Evolutionary conservation across 371 early-diverging fungal genomes (phyloP).

Genomic region (Mortierella polycephala): DNA sequence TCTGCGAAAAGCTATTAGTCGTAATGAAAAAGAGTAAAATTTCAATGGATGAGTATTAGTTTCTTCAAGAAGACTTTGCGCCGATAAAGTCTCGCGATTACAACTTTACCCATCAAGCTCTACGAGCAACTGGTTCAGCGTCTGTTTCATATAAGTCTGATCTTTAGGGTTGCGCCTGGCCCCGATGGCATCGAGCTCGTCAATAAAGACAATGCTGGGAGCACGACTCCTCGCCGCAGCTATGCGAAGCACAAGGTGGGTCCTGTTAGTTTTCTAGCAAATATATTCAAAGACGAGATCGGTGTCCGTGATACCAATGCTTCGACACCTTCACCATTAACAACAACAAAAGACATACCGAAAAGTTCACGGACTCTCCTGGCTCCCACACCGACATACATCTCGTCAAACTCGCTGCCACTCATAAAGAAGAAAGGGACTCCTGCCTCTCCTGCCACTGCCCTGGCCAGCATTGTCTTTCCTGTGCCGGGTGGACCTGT

Average conservation of each 20-base stretch:
- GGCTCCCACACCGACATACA: constrained; percentile 99
- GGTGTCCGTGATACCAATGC: too few species aligned
- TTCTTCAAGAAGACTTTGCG: too few species aligned
- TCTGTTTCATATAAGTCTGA: constrained; percentile 94
- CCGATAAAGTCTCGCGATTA: too few species aligned
- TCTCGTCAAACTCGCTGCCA: constrained; percentile 97
- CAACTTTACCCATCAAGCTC: constrained; percentile 89
- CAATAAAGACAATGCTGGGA: constrained; percentile 99
- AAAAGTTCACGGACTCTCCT: constrained; percentile 83
- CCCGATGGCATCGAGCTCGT: constrained; percentile 99
- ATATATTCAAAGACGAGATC: neutral
- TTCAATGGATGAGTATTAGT: neutral
- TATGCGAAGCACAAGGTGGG: constrained; percentile 31
- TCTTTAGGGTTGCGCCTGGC: constrained; percentile 95
- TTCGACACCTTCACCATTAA: too few species aligned
- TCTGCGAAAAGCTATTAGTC: constrained; percentile 76
- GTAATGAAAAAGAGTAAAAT: neutral
- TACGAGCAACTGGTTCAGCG: constrained; percentile 95
- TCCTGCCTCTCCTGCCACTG: constrained; percentile 93
- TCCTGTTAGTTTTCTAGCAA: neutral
- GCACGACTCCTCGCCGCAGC: constrained; percentile 94
- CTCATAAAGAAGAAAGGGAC: constrained; percentile 98
- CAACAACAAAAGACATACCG: constrained; percentile 53
- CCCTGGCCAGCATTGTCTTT: constrained; percentile 90
- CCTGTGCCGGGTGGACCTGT: constrained; percentile 99